Evolutionary conservation across 345 rosid genomes (phyloP).

Genomic region (Gossypium australe): DNA sequence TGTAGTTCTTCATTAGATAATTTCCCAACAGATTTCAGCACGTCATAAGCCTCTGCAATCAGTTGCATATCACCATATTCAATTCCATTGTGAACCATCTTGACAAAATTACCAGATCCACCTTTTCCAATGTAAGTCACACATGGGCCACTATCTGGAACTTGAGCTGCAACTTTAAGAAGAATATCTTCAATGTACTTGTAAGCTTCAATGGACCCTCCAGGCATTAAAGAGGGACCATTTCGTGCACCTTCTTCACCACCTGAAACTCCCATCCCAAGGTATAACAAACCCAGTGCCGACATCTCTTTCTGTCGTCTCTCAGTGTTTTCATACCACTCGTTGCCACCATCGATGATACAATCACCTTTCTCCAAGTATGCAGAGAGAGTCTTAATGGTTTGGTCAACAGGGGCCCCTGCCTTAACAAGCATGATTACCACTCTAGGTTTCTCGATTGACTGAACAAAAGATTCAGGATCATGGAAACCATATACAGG

Average conservation of each 20-base stretch:
- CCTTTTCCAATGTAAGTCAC: slow-evolving; percentile 89
- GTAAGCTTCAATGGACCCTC: slow-evolving; percentile 87
- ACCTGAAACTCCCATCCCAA: slow-evolving; percentile 99
- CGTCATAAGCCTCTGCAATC: slow-evolving; percentile 92
- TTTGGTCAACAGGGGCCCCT: slow-evolving; percentile 89
- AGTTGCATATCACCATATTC: slow-evolving; percentile 99
- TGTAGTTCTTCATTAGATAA: slow-evolving; percentile 76
- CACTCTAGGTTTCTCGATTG: slow-evolving; percentile 86
- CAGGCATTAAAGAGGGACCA: slow-evolving; percentile 98
- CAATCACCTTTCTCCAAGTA: slow-evolving; percentile 93
- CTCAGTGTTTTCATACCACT: slow-evolving; percentile 98
- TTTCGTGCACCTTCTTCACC: slow-evolving; percentile 97
- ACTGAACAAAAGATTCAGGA: slow-evolving; percentile 71
- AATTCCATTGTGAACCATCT: slow-evolving; percentile 95
- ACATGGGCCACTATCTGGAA: slow-evolving; percentile 89
- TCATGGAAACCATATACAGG: slow-evolving; percentile 83
- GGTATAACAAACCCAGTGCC: slow-evolving; percentile 73
- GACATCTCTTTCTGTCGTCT: slow-evolving; percentile 76
- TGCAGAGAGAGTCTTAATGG: slow-evolving; percentile 79
- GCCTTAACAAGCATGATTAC: slow-evolving; percentile 97
- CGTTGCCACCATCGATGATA: slow-evolving; percentile 94
- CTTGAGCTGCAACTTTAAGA: slow-evolving; percentile 95
- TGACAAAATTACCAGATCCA: slow-evolving; percentile 94
- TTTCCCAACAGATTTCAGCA: slow-evolving; percentile 80
- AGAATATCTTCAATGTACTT: slow-evolving; percentile 86